Percentiles rank a stretch among this genome's conserved stretches.
Evolutionary conservation across 768 basidiomycete species (phyloP).

Genomic region (Mrakia gelida): DNA sequence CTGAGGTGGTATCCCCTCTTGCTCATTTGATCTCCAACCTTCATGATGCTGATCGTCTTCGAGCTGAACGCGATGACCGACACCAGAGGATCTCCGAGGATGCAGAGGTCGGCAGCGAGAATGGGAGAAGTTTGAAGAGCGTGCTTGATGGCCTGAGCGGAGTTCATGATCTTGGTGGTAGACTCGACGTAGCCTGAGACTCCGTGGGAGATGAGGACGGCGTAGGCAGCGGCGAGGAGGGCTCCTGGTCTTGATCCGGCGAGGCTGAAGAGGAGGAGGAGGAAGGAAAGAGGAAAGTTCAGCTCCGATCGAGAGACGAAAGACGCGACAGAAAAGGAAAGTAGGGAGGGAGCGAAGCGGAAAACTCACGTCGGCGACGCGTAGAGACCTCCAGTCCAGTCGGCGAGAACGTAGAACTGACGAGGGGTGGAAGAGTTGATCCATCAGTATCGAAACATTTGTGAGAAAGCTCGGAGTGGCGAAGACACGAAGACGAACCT

Average conservation of each 20-base stretch:
- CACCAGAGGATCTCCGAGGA: slow-evolving; percentile 83
- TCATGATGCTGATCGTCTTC: slow-evolving; percentile 66
- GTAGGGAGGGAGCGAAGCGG: background rate
- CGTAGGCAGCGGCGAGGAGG: slow-evolving; percentile 91
- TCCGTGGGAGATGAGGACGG: slow-evolving; percentile 65
- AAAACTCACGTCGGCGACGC: slow-evolving; percentile 44
- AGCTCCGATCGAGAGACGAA: background rate
- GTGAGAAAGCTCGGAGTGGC: too few species aligned
- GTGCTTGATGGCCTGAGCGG: slow-evolving; percentile 51
- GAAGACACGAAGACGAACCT: slow-evolving; percentile 7
- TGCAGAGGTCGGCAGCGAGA: slow-evolving; percentile 61
- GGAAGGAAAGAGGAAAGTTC: background rate
- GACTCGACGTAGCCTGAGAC: slow-evolving; percentile 74
- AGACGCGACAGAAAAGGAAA: background rate
- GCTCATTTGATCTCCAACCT: slow-evolving; percentile 84
- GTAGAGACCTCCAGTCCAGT: slow-evolving; percentile 71
- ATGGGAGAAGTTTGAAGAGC: slow-evolving; percentile 26
- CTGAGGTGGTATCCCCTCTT: slow-evolving; percentile 79
- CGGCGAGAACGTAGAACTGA: slow-evolving; percentile 37
- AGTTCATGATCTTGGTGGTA: slow-evolving; percentile 73
- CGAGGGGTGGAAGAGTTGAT: too few species aligned
- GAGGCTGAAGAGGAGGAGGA: background rate
- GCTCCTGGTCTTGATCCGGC: slow-evolving; percentile 63
- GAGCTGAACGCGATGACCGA: slow-evolving; percentile 86
- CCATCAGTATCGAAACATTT: too few species aligned